Evolutionary conservation across 2,329 filamentous ascomycete genomes (phyloP), one percentile per base, ranked within the genome.

Genomic region (Zasmidium citrigriseum): DNA sequence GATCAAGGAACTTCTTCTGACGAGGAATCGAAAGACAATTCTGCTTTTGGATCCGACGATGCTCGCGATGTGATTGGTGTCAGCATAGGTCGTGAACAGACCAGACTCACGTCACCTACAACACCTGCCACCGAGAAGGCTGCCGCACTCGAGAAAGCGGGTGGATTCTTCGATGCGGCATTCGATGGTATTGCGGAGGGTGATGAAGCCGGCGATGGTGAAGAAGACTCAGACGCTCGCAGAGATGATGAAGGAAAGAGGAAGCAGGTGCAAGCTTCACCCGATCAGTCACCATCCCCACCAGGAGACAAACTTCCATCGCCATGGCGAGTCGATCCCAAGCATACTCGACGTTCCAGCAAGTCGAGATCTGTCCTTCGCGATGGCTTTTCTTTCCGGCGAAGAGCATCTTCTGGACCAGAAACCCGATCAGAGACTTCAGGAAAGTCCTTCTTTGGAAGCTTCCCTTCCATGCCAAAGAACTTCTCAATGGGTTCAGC

Each of bases 81-180:
- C 66, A 86, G 84, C 67, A 85, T 87, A 61, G 78, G 83, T 59
- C 77, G 77, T 41, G 76, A 79, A 45, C 85, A 87, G 69, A 83
- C 79, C 51, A 78, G 81, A 46, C 75, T 86, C 68, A 82, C 78
- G 34, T 83, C 83, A 18, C 80, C 83, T 10, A 76, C 77, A 45
- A 86, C 83, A 3, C 83, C 84, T 1, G 82, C 81, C 10, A 80
- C 80, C 20, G 84, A 86, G 67, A 87, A 86, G 69, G 80, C 76
- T n/a, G 80, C 82, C 2, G 80, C 79, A 1, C 72, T 87, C 64
- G 81, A 83, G 59, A 73, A 77, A 29, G 63, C 67, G 16, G 79
- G 78, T 3, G 77, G 71, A 16, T 80, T 83, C 63, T 84, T 85
- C 60, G 57, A 69, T 16, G 48, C 25, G 59, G 47, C 38, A 0